Base-by-base conservation (phyloP, 116 monocot genomes). In the Dioscorea cayenensis region DNA sequence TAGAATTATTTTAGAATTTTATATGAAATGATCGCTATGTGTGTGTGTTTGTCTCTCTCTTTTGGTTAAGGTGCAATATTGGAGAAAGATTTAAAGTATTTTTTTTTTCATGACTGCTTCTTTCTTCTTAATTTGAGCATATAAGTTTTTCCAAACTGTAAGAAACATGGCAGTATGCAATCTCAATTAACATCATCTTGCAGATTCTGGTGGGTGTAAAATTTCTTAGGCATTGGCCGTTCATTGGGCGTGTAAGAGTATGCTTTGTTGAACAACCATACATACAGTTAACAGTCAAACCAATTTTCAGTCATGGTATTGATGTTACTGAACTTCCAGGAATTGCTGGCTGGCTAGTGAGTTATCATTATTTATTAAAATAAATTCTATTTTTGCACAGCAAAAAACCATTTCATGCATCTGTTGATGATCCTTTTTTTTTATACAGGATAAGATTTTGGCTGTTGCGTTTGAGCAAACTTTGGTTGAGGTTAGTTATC, bases 261-360 rank as follows among this genome's bases (percentile, higher is more conserved):
- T 95, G 87, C 72, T 95, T 95, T 84, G 70, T 84, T 37, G 82
- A 84, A 74, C 86, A 90, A 35, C 94, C 88, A 32, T 90, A 88
- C 74, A 84, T 90, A 68, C 94, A 94, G 73, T 70, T 75, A 70
- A 80, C 80, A 14, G 80, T 75, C n/a, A 80, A 74, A 52, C 80
- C 80, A 22, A 74, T 80, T 16, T 80, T 80, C 63, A 75, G 38
- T 19, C 75, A 75, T 66, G 80, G 80, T 35, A 9, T 80, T 28
- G 80, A 80, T 71, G 80, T 80, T 27, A 75, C 80, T 11, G 80
- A 80, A 71, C 69, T 80, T 66, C 80, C 80, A 36, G 80, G 80
- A 51, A 80, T 80, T 71, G 74, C 80, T 28, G 80, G 80, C 28
- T 80, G 80, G 80, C 69, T 80, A 69, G 80, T 80, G 21, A 59